phyloP scores from a whole-genome alignment of 2,329 filamentous ascomycete genomes.

The Fusarium dimerum region DNA sequence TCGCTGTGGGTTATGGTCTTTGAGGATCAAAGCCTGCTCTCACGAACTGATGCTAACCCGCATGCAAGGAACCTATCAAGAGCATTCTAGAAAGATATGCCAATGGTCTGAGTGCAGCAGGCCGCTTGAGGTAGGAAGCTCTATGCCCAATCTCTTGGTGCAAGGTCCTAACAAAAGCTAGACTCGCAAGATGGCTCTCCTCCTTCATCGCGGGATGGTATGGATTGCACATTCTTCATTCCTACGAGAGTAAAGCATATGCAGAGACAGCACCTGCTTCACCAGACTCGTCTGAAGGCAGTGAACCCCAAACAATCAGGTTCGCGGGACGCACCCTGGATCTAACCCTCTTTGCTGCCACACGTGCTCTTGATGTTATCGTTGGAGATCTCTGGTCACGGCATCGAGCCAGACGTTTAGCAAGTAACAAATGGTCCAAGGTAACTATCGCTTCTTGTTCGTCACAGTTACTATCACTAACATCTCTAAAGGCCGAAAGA shows the following conservation, averaged over 20 bases:
- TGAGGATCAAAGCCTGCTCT: neutral
- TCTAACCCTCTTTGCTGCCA: conserved; percentile 75
- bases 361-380: conserved; percentile 71
- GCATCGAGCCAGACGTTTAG: conserved; percentile 45
- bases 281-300: conserved; percentile 27
- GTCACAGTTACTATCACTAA: conserved; percentile 12
- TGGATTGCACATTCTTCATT: conserved; percentile 58
- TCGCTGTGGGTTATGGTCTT: conserved; percentile 49
- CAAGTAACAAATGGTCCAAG: conserved; percentile 48
- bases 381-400: conserved; percentile 66
- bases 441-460: conserved; percentile 30
- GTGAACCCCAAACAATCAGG: conserved; percentile 28
- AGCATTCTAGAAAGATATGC: conserved; percentile 29
- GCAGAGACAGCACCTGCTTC: conserved; percentile 40
- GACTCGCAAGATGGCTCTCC: conserved; percentile 59
- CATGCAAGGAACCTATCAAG: conserved; percentile 32
- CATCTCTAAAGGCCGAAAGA: conserved; percentile 31
- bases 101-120: conserved; percentile 23
- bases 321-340: conserved; percentile 75
- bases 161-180: conserved; percentile 30
- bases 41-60: conserved; percentile 9
- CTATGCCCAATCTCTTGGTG: neutral
- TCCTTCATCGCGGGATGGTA: conserved; percentile 60
- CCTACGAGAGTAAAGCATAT: conserved; percentile 49
- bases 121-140: conserved; percentile 29